Evolutionary conservation across 257 asterid genomes (phyloP).

Genomic region (Ilex asprella): DNA sequence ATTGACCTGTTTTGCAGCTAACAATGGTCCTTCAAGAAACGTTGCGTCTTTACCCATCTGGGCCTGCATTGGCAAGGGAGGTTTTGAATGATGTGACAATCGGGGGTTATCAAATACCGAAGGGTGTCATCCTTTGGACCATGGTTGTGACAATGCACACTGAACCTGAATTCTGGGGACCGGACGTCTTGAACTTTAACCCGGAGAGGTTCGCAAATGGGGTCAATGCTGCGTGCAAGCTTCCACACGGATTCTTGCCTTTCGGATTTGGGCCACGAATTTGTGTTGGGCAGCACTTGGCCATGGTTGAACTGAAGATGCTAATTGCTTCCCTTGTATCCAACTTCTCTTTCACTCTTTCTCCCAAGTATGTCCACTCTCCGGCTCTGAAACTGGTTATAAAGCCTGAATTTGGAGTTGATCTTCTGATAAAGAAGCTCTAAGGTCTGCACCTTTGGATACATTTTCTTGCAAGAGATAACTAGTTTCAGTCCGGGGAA

Average conservation of each 20-base stretch:
- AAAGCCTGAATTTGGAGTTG: no score
- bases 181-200: slow-evolving; percentile 32
- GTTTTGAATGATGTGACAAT: slow-evolving; percentile 30
- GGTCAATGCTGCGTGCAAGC: slow-evolving; percentile 40
- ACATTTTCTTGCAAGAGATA: no score
- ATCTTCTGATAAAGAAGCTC: no score
- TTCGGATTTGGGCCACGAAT: background rate
- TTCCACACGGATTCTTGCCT: slow-evolving; percentile 27
- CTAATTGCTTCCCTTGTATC: background rate
- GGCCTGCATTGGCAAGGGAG: slow-evolving; percentile 36
- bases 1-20: slow-evolving; percentile 15
- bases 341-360: background rate
- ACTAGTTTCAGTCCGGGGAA: no score
- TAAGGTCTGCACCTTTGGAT: no score
- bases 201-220: slow-evolving; percentile 46
- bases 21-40: slow-evolving; percentile 49
- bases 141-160: slow-evolving; percentile 32
- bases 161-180: slow-evolving; percentile 37
- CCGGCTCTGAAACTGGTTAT: background rate
- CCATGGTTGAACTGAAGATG: background rate
- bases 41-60: slow-evolving; percentile 39
- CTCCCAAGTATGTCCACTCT: background rate
- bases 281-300: background rate
- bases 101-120: slow-evolving; percentile 26
- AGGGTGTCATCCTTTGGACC: slow-evolving; percentile 41